Evolutionary conservation across 2,329 filamentous ascomycete genomes (phyloP), one percentile per base, ranked within the genome.

Genomic region (Chaetomium sp.): DNA sequence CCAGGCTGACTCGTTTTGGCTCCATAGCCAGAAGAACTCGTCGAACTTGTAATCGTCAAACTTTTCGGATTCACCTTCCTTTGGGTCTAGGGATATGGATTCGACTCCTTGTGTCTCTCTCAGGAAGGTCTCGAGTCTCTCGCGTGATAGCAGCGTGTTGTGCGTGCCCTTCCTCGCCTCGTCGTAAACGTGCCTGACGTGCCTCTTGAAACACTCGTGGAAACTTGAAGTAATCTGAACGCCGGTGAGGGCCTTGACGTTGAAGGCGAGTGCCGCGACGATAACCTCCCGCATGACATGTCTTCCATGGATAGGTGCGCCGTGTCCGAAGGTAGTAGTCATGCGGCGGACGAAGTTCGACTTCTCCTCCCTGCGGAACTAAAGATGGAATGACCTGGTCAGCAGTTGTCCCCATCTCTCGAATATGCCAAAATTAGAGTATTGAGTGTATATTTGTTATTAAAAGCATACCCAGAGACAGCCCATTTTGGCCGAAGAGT

Each of bases 1-100:
- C 72, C 79, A 79, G 33, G 77, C 77, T 57, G 79, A 82, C 7
- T 74, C 69, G 50, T 76, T 74, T 69, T 77, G 78, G 59, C 68
- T 64, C 81, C 81, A 84, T 23, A 78, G 73, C 68, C 78, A 81
- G 27, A 85, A 76, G 65, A 87, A 87, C 42, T 84, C 79, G 50
- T 80, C 78, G 19, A 80, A 76, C 3, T 69, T 74, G 71, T 84
- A 86, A 2, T 70, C 70, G 4, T 82, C 77, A 50, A 79, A 75
- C 19, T 76, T 70, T n/a, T 74, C 68, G 19, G 74, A 16, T 13
- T 21, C 2, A 38, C 4, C 6, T 12, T 33, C 35, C 50, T 57
- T 57, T 21, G 47, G 9, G 27, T 72, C 13, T 72, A 68, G 53
- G 31, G 23, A 33, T 4, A 77, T 69, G 5, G 70, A 65, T 13